phyloP scores from a whole-genome alignment of 2,329 filamentous ascomycete genomes.

The Diaporthe amygdali region DNA sequence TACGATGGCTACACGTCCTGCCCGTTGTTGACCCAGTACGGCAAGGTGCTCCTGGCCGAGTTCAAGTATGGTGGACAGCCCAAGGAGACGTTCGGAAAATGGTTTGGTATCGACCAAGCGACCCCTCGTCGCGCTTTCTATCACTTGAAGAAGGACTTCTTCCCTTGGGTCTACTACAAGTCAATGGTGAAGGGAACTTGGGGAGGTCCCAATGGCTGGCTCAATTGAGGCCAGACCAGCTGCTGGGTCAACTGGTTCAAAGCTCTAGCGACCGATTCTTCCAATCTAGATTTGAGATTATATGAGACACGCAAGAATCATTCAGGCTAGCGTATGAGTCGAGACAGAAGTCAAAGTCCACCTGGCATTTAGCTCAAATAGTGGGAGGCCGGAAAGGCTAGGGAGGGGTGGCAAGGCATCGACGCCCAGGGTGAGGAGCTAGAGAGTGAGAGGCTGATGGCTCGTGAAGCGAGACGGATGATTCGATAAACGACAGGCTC shows the following conservation, averaged over 20 bases:
- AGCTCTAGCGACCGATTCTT: too few species aligned
- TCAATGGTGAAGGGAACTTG: constrained; percentile 39
- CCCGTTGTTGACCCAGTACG: constrained; percentile 48
- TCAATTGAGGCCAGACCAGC: neutral
- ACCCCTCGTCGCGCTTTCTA: constrained; percentile 44
- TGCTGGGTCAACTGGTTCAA: neutral
- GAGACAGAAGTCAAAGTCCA: neutral
- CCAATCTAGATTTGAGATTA: neutral
- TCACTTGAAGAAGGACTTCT: constrained; percentile 51
- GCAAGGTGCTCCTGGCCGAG: constrained; percentile 51
- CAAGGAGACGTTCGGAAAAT: constrained; percentile 47
- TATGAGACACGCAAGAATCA: neutral
- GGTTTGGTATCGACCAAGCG: constrained; percentile 41
- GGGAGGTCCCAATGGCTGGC: constrained; percentile 33
- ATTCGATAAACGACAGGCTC: neutral
- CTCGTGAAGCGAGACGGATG: neutral
- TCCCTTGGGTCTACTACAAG: constrained; percentile 39
- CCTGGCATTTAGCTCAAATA: neutral
- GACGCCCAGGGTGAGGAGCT: neutral
- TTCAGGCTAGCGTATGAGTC: neutral
- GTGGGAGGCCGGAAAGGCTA: too few species aligned
- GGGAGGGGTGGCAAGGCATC: too few species aligned
- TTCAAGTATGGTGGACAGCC: constrained; percentile 53
- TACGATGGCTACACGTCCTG: constrained; percentile 53
- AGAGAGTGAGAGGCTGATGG: too few species aligned